Conservation (phyloP, 257 asterid genomes). For the Nicotiana undulata region DNA sequence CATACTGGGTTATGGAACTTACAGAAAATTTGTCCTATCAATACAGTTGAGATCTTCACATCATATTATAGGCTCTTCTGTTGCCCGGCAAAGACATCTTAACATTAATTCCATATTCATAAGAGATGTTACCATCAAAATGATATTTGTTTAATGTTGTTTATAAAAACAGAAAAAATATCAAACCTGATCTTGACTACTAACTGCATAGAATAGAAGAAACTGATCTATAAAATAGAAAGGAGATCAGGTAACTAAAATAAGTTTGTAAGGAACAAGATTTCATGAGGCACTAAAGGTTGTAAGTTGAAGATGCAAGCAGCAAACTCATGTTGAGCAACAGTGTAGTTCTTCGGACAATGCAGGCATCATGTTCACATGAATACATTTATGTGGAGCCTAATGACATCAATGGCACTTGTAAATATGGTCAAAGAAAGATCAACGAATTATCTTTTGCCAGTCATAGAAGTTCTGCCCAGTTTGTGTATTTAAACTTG, state of each 20-base stretch:
- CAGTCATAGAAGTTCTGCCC: background rate
- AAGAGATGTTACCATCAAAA: background rate
- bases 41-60: background rate
- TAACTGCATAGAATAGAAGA: background rate
- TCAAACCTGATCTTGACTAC: background rate
- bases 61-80: background rate
- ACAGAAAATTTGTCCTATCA: background rate
- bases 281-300: background rate
- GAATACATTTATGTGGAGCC: background rate
- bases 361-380: background rate
- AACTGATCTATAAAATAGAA: background rate
- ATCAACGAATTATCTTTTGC: background rate
- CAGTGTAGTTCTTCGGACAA: background rate
- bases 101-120: background rate
- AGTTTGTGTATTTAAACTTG: background rate
- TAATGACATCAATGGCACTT: background rate
- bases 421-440: background rate
- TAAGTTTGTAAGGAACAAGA: background rate
- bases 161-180: background rate
- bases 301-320: background rate
- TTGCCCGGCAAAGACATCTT: background rate
- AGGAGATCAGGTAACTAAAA: background rate
- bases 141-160: background rate
- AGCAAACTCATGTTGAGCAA: constrained; percentile 3
- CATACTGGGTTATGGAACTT: background rate